Conservation (phyloP, 768 basidiomycete genomes). For the Pholiota molesta region DNA sequence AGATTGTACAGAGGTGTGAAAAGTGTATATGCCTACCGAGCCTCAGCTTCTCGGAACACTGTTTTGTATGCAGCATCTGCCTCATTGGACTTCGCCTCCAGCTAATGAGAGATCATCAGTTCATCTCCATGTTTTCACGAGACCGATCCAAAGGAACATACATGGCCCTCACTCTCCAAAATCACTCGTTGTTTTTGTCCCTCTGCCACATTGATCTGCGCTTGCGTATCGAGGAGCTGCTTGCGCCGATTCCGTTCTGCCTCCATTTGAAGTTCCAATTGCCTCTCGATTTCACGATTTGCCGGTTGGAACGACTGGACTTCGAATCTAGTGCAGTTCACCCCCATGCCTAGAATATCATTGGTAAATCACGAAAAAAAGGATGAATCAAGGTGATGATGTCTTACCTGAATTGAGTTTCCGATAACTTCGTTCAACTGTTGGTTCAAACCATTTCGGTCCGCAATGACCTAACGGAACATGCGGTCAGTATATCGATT, state of each 20-base stretch:
- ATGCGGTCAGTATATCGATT: not conserved
- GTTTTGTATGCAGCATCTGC: slow-evolving; percentile 57
- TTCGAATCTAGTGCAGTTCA: slow-evolving; percentile 60
- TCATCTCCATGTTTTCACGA: not conserved
- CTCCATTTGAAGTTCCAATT: slow-evolving; percentile 64
- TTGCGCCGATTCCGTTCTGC: slow-evolving; percentile 59
- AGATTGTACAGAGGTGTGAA: not conserved
- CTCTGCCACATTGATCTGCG: slow-evolving; percentile 60
- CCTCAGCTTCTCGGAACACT: slow-evolving; percentile 55
- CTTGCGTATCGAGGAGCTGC: slow-evolving; percentile 59
- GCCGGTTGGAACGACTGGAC: slow-evolving; percentile 63
- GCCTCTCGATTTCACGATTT: slow-evolving; percentile 65
- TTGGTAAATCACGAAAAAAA: not conserved
- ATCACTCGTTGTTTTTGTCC: slow-evolving; percentile 60
- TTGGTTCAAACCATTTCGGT: slow-evolving; percentile 55
- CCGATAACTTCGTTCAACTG: slow-evolving; percentile 53
- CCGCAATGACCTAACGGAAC: slow-evolving; percentile 45
- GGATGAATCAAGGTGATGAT: not conserved
- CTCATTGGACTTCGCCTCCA: slow-evolving; percentile 54
- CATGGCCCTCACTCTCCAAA: slow-evolving; percentile 56
- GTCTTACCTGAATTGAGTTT: slow-evolving; percentile 44
- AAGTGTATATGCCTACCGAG: slow-evolving; percentile 29
- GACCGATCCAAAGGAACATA: slow-evolving; percentile 22
- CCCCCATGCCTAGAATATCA: slow-evolving; percentile 47
- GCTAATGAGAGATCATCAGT: slow-evolving; percentile 22